Base-by-base conservation (phyloP, 345 rosid species). In the Hypericum androsaemum region DNA sequence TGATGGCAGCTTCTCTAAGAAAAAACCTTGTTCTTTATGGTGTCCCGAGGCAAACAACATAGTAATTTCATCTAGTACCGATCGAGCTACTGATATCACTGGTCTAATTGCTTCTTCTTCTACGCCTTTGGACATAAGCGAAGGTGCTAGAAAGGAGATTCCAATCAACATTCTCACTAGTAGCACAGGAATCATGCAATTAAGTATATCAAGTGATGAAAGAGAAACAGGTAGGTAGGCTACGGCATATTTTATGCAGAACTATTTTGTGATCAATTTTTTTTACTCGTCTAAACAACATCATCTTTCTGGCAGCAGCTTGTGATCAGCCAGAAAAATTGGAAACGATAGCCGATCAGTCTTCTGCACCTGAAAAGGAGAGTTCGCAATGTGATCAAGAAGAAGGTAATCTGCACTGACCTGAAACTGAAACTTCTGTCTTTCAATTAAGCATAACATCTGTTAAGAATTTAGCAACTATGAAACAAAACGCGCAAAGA, bases 1-100 rank as follows among this genome's bases (percentile, higher is more conserved):
- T 14, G 84, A 87, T 61, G 69, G 80, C 40, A 74, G 81, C 71
- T 70, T 79, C 77, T 41, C 50, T n/a, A 61, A 80, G 11, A 38
- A 65, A 53, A 78, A 70, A 37, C 54, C 58, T 44, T 67, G 72
- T 64, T 72, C 58, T 67, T 53, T 68, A 50, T 68, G 57, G 71
- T 74, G 64, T 67, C 64, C 61, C 44, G 82, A 74, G 64, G 56
- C 71, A 0, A 72, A 70, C 55, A 68, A 63, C 39, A 58, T 45
- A 62, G 62, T 57, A 47, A 41, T 50, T 60, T 37, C 36, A 56
- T 64, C 60, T 4, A 61, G 43, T 52, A 50, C 13, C 60, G 72
- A 65, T 37, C 55, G 65, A 43, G 69, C 59, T 57, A 50, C 56
- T 8, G 47, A 40, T 36, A 65, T 57, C 44, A 57, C 67, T 17